A percentile compares a stretch with the other conserved stretches of the same genome.
phyloP scores from a whole-genome alignment of 2,329 filamentous ascomycete genomes.

The Dothistroma septosporum region DNA sequence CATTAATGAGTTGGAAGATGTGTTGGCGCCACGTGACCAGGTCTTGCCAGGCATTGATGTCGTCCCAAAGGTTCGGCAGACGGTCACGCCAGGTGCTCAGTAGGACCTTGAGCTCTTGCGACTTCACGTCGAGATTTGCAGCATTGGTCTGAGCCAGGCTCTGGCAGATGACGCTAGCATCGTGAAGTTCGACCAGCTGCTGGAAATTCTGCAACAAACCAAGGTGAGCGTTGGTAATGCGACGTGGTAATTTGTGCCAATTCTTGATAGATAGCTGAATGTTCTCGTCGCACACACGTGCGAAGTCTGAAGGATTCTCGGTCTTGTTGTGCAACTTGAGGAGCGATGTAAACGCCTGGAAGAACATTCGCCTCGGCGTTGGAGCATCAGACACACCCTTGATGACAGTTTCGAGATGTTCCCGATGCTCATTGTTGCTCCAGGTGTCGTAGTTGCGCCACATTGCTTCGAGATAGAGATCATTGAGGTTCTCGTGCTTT shows the following conservation, averaged over 20 bases:
- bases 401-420: slow-evolving; percentile 86
- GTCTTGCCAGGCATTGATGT: slow-evolving; percentile 99
- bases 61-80: slow-evolving; percentile 96
- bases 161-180: slow-evolving; percentile 92
- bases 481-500: slow-evolving; percentile 98
- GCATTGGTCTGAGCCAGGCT: slow-evolving; percentile 82
- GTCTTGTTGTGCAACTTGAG: slow-evolving; percentile 90
- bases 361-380: slow-evolving; percentile 88
- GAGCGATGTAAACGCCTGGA: slow-evolving; percentile 96
- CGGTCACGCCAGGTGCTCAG: slow-evolving; percentile 94
- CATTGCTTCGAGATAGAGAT: slow-evolving; percentile 87
- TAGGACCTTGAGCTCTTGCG: slow-evolving; percentile 88
- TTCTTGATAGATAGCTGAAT: slow-evolving; percentile 96
- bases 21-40: slow-evolving; percentile 99
- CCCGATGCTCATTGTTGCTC: slow-evolving; percentile 78
- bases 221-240: slow-evolving; percentile 91
- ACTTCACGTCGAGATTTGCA: slow-evolving; percentile 85
- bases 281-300: slow-evolving; percentile 87
- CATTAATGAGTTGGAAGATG: slow-evolving; percentile 96
- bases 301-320: slow-evolving; percentile 76
- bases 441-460: slow-evolving; percentile 97
- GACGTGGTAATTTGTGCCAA: slow-evolving; percentile 95
- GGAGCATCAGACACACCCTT: slow-evolving; percentile 97
- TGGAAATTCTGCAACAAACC: slow-evolving; percentile 97
- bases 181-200: slow-evolving; percentile 92